These are phyloP conservation scores for Eurotiales sp. DNA, from an alignment of 2,329 filamentous ascomycete genomes.

Conservation along the genomic window DNA sequence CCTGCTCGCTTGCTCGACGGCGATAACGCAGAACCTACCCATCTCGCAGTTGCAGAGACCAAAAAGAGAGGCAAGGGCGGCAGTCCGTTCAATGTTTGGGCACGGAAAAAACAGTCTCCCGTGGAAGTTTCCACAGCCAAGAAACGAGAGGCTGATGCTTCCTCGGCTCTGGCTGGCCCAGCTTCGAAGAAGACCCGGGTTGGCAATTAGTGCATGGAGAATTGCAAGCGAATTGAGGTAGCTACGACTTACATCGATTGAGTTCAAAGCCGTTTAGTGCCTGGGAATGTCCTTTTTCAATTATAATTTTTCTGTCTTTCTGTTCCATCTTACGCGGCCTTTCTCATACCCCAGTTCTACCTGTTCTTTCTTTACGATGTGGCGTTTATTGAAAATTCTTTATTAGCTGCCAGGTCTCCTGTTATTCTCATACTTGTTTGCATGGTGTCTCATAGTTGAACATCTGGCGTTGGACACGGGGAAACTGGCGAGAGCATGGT, in stretches of 20 bases:
- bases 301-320: slow-evolving; percentile 2
- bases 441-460: not conserved
- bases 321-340: slow-evolving; percentile 2
- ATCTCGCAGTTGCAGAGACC: slow-evolving; percentile 17
- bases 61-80: slow-evolving; percentile 27
- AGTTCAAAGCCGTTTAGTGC: not conserved
- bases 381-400: slow-evolving; percentile 3
- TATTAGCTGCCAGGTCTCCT: not conserved
- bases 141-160: slow-evolving; percentile 33
- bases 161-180: slow-evolving; percentile 24
- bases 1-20: slow-evolving; percentile 24
- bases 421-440: slow-evolving; percentile 1
- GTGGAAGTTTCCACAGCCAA: slow-evolving; percentile 25
- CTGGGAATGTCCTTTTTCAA: not conserved
- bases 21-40: slow-evolving; percentile 22
- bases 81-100: slow-evolving; percentile 41
- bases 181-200: slow-evolving; percentile 28
- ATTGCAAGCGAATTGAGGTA: too few species aligned
- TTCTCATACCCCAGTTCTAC: slow-evolving; percentile 3
- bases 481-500: not conserved
- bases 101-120: slow-evolving; percentile 33
- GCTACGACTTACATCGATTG: too few species aligned
- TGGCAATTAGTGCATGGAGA: too few species aligned
- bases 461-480: not conserved
- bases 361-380: slow-evolving; percentile 3